Evolutionary conservation across 495 filamentous ascomycete species (phyloP).

Genomic region (Aspergillus affinis): DNA sequence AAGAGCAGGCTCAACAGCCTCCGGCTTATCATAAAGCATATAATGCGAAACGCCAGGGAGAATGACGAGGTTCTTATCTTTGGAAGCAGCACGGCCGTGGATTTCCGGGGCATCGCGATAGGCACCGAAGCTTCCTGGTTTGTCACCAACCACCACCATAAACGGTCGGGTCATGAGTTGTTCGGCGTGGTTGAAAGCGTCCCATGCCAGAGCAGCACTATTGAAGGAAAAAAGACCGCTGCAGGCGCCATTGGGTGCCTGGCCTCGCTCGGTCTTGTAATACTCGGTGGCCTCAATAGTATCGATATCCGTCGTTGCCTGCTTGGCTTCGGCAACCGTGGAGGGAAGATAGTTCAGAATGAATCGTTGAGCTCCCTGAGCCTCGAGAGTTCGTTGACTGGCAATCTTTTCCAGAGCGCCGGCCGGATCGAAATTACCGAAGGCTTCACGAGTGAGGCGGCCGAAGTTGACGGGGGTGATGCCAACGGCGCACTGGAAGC

Average conservation of each 20-base stretch:
- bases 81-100: constrained; percentile 17
- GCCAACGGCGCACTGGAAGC: constrained; percentile 34
- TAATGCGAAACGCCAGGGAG: constrained; percentile 22
- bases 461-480: constrained; percentile 30
- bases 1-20: constrained; percentile 21
- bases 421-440: constrained; percentile 16
- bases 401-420: constrained; percentile 22
- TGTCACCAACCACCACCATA: constrained; percentile 21
- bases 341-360: constrained; percentile 16
- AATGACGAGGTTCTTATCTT: constrained; percentile 18
- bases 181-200: constrained; percentile 22
- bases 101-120: constrained; percentile 24
- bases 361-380: constrained; percentile 18
- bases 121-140: constrained; percentile 19
- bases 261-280: constrained; percentile 22
- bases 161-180: constrained; percentile 19
- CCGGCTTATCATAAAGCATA: constrained; percentile 22
- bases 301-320: constrained; percentile 17
- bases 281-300: constrained; percentile 22
- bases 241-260: constrained; percentile 13
- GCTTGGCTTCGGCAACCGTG: constrained; percentile 17
- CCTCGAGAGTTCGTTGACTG: constrained; percentile 20
- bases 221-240: constrained; percentile 26
- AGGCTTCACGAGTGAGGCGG: constrained; percentile 20
- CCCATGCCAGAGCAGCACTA: constrained; percentile 21